Evolutionary conservation across 495 filamentous ascomycete genomes (phyloP).

Genomic region (Aspergillus affinis): DNA sequence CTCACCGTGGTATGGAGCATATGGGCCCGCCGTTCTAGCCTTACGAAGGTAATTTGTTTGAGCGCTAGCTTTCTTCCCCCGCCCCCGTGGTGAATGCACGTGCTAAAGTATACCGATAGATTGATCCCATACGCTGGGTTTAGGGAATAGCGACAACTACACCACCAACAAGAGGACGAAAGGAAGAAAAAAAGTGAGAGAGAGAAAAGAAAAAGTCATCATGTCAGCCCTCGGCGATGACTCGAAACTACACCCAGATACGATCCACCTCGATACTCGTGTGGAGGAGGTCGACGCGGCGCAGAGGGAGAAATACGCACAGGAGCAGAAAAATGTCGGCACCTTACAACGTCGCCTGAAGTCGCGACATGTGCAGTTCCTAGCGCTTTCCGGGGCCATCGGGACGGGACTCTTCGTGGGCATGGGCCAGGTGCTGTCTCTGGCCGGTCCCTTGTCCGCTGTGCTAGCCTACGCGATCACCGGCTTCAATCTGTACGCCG

Average conservation of each 20-base stretch:
- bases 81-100: too few relatives aligned
- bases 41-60: too few relatives aligned
- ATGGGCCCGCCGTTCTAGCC: too few relatives aligned
- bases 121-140: too few relatives aligned
- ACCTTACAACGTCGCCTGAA: conserved; percentile 54
- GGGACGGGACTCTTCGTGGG: conserved; percentile 73
- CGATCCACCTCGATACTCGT: neutral
- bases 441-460: conserved; percentile 61
- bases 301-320: neutral
- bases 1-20: too few relatives aligned
- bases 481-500: conserved; percentile 55
- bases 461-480: conserved; percentile 66
- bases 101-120: too few relatives aligned
- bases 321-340: conserved; percentile 12
- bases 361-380: conserved; percentile 62
- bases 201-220: neutral
- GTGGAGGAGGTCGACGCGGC: neutral
- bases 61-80: too few relatives aligned
- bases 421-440: conserved; percentile 60
- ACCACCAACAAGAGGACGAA: too few relatives aligned
- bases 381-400: conserved; percentile 56
- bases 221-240: neutral
- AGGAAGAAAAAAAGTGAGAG: neutral
- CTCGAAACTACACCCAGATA: neutral
- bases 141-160: too few relatives aligned